These are phyloP conservation scores for Malassezia restricta DNA, from an alignment of 1,284 basidiomycete genomes.

Conservation along the genomic window DNA sequence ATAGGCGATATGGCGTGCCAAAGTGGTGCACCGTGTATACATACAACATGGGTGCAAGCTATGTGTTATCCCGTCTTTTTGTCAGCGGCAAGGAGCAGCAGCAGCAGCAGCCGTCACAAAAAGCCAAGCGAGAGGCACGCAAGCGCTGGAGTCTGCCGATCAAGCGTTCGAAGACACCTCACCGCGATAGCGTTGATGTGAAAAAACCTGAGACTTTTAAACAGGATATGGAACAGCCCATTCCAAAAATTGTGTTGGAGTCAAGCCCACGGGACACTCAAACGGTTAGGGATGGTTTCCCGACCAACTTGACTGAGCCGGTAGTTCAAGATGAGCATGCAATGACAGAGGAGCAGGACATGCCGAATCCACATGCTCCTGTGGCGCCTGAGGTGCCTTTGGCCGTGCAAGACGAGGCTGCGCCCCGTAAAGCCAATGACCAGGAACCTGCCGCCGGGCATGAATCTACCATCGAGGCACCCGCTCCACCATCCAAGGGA, in stretches of 20 bases:
- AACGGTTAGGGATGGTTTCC: not conserved
- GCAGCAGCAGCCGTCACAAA: not conserved
- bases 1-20: not conserved
- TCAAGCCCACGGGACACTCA: not conserved
- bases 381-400: no score
- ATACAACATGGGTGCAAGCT: not conserved
- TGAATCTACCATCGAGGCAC: not conserved
- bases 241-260: not conserved
- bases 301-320: not conserved
- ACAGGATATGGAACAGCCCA: not conserved
- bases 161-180: not conserved
- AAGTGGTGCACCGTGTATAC: not conserved
- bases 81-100: not conserved
- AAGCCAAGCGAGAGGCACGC: not conserved
- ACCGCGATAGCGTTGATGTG: not conserved
- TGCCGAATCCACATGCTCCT: not conserved
- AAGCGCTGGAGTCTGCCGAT: conserved; percentile 2
- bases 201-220: no score
- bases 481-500: not conserved
- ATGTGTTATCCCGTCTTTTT: not conserved
- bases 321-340: not conserved
- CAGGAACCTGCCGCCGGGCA: not conserved
- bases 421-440: not conserved
- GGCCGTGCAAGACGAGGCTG: not conserved
- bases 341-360: not conserved